phyloP scores from a whole-genome alignment of 2,329 filamentous ascomycete species.

The Zalaria sp. region DNA sequence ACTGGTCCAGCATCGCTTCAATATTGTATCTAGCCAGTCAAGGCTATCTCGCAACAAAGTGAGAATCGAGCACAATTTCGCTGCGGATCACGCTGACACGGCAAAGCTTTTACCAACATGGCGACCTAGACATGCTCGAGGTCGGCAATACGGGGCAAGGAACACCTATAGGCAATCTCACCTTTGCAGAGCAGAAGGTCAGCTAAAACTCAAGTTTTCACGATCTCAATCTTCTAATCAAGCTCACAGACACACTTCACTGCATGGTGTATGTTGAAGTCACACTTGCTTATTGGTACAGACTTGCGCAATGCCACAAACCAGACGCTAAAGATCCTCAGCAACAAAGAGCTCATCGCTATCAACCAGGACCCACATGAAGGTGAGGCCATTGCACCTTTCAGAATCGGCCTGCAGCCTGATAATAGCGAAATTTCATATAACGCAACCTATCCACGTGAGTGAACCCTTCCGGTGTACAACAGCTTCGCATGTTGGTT shows the following conservation, averaged over 20 bases:
- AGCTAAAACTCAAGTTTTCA: neutral
- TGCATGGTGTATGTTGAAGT: slow-evolving; percentile 11
- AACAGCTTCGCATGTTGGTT: too few relatives aligned
- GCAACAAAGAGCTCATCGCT: slow-evolving; percentile 12
- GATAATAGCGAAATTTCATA: slow-evolving; percentile 7
- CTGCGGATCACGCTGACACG: neutral
- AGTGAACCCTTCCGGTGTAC: too few relatives aligned
- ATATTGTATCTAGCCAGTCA: slow-evolving; percentile 14
- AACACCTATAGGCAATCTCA: slow-evolving; percentile 12
- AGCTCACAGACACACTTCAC: slow-evolving; percentile 9
- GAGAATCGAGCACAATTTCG: neutral
- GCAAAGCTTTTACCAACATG: slow-evolving; percentile 9
- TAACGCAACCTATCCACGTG: slow-evolving; percentile 9
- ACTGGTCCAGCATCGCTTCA: slow-evolving; percentile 11
- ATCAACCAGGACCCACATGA: slow-evolving; percentile 14
- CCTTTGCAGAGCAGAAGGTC: slow-evolving; percentile 8
- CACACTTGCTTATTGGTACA: slow-evolving; percentile 11
- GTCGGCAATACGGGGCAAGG: slow-evolving; percentile 14
- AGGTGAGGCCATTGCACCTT: slow-evolving; percentile 10
- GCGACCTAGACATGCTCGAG: slow-evolving; percentile 12
- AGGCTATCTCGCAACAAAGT: slow-evolving; percentile 9
- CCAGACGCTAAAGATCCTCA: slow-evolving; percentile 10
- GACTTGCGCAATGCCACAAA: slow-evolving; percentile 10
- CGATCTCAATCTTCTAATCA: neutral
- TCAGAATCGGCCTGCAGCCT: slow-evolving; percentile 9